phyloP scores from a whole-genome alignment of 2,329 filamentous ascomycete genomes.

The Talaromyces rugulosus region DNA sequence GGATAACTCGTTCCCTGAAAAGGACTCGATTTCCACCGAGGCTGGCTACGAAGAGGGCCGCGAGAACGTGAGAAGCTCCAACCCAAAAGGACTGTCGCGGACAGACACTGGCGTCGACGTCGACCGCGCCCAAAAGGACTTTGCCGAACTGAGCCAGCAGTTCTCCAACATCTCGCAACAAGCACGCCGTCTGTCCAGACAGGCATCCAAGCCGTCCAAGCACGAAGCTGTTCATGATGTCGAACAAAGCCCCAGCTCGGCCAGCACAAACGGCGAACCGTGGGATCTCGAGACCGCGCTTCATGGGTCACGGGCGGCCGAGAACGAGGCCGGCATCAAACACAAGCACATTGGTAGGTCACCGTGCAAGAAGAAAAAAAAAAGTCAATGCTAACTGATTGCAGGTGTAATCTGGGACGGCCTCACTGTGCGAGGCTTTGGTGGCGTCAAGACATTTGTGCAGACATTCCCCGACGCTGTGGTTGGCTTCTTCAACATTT shows the following conservation, averaged over 20 bases:
- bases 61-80: constrained; percentile 10
- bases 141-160: constrained; percentile 36
- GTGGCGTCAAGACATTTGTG: constrained; percentile 67
- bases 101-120: constrained; percentile 40
- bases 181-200: constrained; percentile 32
- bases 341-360: constrained; percentile 64
- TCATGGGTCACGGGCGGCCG: constrained; percentile 66
- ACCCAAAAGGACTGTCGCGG: constrained; percentile 20
- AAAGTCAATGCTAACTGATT: background rate
- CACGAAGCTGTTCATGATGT: constrained; percentile 42
- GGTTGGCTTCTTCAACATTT: constrained; percentile 70
- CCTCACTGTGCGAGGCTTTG: constrained; percentile 70
- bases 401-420: constrained; percentile 70
- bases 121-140: constrained; percentile 43
- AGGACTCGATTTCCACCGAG: constrained; percentile 1
- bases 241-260: constrained; percentile 52
- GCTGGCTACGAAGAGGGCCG: constrained; percentile 9
- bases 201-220: constrained; percentile 25
- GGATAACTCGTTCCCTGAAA: background rate
- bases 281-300: constrained; percentile 76
- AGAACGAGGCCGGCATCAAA: constrained; percentile 72
- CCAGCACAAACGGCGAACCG: constrained; percentile 45
- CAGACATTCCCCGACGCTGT: constrained; percentile 76
- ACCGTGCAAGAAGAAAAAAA: background rate
- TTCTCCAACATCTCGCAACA: constrained; percentile 36